A percentile compares a stretch with the other conserved stretches of the same genome.
phyloP scores from a whole-genome alignment of 2,329 filamentous ascomycete genomes.

The Blastomyces gilchristii region DNA sequence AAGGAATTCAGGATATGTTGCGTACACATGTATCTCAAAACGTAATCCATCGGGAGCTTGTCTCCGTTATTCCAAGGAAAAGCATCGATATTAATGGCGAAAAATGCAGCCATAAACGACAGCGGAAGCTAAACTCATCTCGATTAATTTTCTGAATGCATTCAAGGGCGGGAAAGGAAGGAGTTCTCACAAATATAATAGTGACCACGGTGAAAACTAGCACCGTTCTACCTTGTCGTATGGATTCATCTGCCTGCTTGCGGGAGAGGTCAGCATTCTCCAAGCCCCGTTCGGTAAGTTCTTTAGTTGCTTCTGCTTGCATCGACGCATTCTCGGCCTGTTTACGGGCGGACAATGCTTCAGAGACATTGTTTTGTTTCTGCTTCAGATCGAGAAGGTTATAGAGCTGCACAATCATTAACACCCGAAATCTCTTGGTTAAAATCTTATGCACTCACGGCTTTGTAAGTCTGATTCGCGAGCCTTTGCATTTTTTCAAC shows the following conservation, averaged over 20 bases:
- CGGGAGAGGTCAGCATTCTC: conserved; percentile 22
- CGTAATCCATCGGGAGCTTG: conserved; percentile 7
- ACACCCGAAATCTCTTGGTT: not conserved
- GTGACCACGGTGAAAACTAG: conserved; percentile 53
- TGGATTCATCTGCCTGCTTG: conserved; percentile 52
- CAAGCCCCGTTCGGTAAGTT: not conserved
- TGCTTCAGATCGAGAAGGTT: conserved; percentile 57
- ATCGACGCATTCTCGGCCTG: conserved; percentile 52
- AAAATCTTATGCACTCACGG: not conserved
- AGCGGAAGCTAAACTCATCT: conserved; percentile 32
- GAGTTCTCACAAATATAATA: conserved; percentile 39
- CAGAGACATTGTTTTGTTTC: conserved; percentile 58
- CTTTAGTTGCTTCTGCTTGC: conserved; percentile 28
- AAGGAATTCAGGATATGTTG: not conserved
- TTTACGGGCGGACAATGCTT: conserved; percentile 49
- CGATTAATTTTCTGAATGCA: not conserved
- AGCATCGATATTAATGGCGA: conserved; percentile 45
- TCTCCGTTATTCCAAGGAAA: conserved; percentile 28
- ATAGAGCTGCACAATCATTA: not conserved
- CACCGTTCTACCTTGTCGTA: conserved; percentile 47
- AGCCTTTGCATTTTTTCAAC: conserved; percentile 8
- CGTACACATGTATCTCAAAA: conserved; percentile 8
- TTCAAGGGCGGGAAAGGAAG: not conserved
- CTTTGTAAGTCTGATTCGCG: conserved; percentile 16
- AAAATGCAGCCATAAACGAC: conserved; percentile 47